A percentile compares a stretch with the other conserved stretches of the same genome.
Evolutionary conservation across 441 rosid genomes (phyloP).

Genomic region (Aleurites moluccanus): DNA sequence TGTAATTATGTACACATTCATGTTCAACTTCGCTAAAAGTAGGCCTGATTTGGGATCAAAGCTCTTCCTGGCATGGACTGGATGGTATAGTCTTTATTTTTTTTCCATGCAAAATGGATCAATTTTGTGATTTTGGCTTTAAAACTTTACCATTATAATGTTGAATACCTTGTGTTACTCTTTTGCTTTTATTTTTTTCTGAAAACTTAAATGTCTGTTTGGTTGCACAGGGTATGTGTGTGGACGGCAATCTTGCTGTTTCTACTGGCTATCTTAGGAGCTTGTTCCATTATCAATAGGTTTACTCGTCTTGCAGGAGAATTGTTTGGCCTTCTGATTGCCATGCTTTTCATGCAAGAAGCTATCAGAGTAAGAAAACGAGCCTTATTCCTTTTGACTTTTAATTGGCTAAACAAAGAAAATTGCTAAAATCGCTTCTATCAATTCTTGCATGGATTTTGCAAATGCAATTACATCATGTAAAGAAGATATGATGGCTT

Average conservation of each 20-base stretch:
- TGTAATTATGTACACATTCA: slow-evolving; percentile 75
- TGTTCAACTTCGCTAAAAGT: slow-evolving; percentile 65
- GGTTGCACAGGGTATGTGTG: slow-evolving; percentile 61
- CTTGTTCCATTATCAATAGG: slow-evolving; percentile 76
- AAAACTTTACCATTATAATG: background rate
- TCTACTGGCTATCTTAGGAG: slow-evolving; percentile 61
- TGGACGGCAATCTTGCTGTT: slow-evolving; percentile 76
- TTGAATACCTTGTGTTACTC: background rate
- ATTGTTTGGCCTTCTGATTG: slow-evolving; percentile 75
- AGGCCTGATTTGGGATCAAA: slow-evolving; percentile 66
- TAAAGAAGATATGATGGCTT: background rate
- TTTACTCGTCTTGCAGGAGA: slow-evolving; percentile 83
- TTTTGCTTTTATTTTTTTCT: background rate
- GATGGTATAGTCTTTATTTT: slow-evolving; percentile 47
- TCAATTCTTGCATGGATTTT: background rate
- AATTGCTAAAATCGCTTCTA: background rate
- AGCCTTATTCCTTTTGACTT: background rate
- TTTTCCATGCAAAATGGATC: slow-evolving; percentile 13
- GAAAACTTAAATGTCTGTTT: background rate
- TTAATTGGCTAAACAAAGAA: background rate
- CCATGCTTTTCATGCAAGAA: slow-evolving; percentile 86
- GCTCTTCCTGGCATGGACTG: slow-evolving; percentile 77
- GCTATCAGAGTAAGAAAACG: slow-evolving; percentile 59
- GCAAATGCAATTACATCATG: background rate
- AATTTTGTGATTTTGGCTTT: slow-evolving; percentile 7